Percentiles rank a stretch among this genome's conserved stretches.
phyloP scores from a whole-genome alignment of 1,139 yeast genomes.

The Pichia cactophila region DNA sequence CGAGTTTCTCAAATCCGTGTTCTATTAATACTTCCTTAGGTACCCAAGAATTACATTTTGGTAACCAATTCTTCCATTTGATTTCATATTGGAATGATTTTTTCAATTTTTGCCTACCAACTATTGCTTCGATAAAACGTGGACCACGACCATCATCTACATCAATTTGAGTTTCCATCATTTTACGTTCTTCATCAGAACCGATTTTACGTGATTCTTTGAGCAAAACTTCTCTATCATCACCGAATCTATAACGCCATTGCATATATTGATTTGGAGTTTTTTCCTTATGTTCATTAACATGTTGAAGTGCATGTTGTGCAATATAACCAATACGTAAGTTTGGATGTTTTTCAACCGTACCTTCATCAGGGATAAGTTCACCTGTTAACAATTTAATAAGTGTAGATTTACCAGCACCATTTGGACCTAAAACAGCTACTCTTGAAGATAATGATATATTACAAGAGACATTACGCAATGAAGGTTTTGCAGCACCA shows the following conservation, averaged over 20 bases:
- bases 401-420: constrained; percentile 97
- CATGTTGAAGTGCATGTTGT: constrained; percentile 96
- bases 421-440: constrained; percentile 95
- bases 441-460: constrained; percentile 90
- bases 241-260: constrained; percentile 98
- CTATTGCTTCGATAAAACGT: constrained; percentile 84
- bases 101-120: constrained; percentile 95
- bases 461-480: constrained; percentile 74
- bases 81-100: constrained; percentile 94
- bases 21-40: constrained; percentile 72
- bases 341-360: constrained; percentile 95
- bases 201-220: constrained; percentile 88
- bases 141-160: constrained; percentile 85
- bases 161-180: constrained; percentile 73
- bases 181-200: constrained; percentile 65
- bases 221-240: constrained; percentile 91
- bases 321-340: constrained; percentile 98
- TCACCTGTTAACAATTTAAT: constrained; percentile 92
- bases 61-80: constrained; percentile 91
- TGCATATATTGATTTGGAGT: constrained; percentile 96
- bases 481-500: constrained; percentile 79
- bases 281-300: constrained; percentile 93
- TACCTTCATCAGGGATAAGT: constrained; percentile 75
- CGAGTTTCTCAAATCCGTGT: constrained; percentile 79
- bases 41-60: constrained; percentile 91